phyloP scores from a whole-genome alignment of 805 yeast genomes.

The Ogataea dorogensis region DNA sequence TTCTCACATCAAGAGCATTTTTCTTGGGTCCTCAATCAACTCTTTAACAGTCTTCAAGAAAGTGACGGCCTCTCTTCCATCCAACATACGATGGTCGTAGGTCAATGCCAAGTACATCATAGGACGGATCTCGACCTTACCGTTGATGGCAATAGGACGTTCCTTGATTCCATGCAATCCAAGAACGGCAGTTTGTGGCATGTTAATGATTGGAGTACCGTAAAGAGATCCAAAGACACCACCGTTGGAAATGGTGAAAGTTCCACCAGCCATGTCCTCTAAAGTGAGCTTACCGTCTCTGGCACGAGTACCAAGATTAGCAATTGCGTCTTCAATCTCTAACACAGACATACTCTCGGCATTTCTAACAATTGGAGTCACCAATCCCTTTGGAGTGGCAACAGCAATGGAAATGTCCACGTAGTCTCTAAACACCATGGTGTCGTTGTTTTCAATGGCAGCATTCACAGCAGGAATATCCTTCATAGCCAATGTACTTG shows the following conservation, averaged over 20 bases:
- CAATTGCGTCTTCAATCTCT: constrained; percentile 86
- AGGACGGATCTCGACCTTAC: constrained; percentile 95
- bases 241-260: constrained; percentile 98
- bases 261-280: constrained; percentile 99
- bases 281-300: constrained; percentile 94
- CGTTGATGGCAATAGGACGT: constrained; percentile 95
- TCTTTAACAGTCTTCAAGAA: constrained; percentile 95
- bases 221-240: constrained; percentile 97
- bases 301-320: constrained; percentile 82
- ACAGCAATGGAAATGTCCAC: constrained; percentile 95
- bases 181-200: constrained; percentile 97
- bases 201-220: constrained; percentile 97
- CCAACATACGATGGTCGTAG: constrained; percentile 96
- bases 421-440: constrained; percentile 94
- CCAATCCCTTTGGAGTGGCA: constrained; percentile 98
- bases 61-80: constrained; percentile 98
- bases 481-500: constrained; percentile 87
- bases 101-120: constrained; percentile 99
- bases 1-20: constrained; percentile 67
- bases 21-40: constrained; percentile 97
- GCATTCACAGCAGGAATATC: constrained; percentile 95
- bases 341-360: constrained; percentile 87
- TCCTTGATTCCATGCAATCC: constrained; percentile 98
- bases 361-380: constrained; percentile 96
- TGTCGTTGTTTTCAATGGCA: constrained; percentile 86